Conservation (phyloP, 805 yeast species). For the Torulaspora quercuum region DNA sequence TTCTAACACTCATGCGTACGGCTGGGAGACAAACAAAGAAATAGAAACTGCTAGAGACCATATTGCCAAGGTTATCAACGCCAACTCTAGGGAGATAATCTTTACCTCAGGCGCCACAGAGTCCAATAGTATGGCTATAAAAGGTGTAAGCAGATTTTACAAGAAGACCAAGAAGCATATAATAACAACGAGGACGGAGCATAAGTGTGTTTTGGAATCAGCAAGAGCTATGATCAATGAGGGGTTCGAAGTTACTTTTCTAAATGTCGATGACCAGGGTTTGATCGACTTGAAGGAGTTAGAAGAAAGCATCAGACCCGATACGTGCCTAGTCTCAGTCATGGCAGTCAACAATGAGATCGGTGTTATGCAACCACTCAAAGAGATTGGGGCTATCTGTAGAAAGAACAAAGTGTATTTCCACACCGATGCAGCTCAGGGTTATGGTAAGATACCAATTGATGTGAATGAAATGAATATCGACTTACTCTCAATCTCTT, state of each 20-base stretch:
- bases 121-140: conserved; percentile 88
- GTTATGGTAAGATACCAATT: conserved; percentile 86
- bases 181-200: conserved; percentile 95
- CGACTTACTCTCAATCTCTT: conserved; percentile 88
- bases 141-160: conserved; percentile 95
- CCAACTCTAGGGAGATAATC: conserved; percentile 94
- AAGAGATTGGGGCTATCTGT: conserved; percentile 88
- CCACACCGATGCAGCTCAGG: conserved; percentile 98
- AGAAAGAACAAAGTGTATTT: conserved; percentile 84
- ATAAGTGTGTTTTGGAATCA: conserved; percentile 97
- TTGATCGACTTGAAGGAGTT: conserved; percentile 72
- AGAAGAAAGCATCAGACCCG: conserved; percentile 81
- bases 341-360: conserved; percentile 99
- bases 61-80: conserved; percentile 79
- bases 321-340: conserved; percentile 82
- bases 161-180: conserved; percentile 86
- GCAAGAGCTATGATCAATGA: conserved; percentile 94
- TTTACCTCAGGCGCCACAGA: conserved; percentile 99
- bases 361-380: conserved; percentile 94
- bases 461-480: conserved; percentile 93
- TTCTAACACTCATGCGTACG: conserved; percentile 93
- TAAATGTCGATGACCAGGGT: conserved; percentile 81
- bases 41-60: conserved; percentile 83
- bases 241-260: conserved; percentile 92
- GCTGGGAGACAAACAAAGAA: conserved; percentile 96